Base-by-base conservation (phyloP, 169 alveolate species). In the Eimeria necatrix region DNA sequence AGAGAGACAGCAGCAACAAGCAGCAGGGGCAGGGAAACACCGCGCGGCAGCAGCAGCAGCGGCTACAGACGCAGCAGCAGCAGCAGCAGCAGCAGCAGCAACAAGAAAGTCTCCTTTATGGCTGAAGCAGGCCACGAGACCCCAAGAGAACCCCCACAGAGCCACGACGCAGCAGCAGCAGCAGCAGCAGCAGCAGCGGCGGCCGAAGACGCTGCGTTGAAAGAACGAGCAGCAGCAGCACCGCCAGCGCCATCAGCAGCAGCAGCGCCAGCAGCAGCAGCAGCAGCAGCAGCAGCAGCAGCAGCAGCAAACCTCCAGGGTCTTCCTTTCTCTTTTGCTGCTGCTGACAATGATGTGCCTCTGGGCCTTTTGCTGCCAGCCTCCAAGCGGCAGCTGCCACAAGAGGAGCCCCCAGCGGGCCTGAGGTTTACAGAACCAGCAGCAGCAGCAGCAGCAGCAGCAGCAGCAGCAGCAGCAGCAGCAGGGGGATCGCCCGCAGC, bases 371-470 rank as follows among this genome's bases (percentile, higher is more conserved):
- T 71, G 3, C 16, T 71, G 6, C 51, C 81, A 20, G 3, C 81
- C 14, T 7, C 14, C 3, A 71, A n/a, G 41, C 48, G 81, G 4
- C 14, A n/a, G 9, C 12, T 32, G 14, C 14, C n/a, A 20, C 51
- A 71, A 48, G 81, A 71, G 41, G 81, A 3, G 4, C 4, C 7
- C 4, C 53, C 81, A 20, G 18, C 7, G 48, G 81, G 46, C 16
- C 16, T 71, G n/a, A n/a, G 6, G n/a, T 18, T 48, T 9, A 24
- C 4, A 71, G 81, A 4, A 71, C 51, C 51, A 71, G 81, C 53
- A 71, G 81, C 51, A 32, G 46, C 81, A 71, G 81, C 81, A 71
- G 81, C 53, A 18, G 81, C 51, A 5, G 46, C 81, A 18, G 81
- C 81, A 18, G 81, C 53, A 18, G 81, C 51, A 5, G 46, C 81